Percentiles rank a stretch among this genome's conserved stretches.
phyloP scores from a whole-genome alignment of 1,284 basidiomycete species.

The Ustilago hordei region DNA sequence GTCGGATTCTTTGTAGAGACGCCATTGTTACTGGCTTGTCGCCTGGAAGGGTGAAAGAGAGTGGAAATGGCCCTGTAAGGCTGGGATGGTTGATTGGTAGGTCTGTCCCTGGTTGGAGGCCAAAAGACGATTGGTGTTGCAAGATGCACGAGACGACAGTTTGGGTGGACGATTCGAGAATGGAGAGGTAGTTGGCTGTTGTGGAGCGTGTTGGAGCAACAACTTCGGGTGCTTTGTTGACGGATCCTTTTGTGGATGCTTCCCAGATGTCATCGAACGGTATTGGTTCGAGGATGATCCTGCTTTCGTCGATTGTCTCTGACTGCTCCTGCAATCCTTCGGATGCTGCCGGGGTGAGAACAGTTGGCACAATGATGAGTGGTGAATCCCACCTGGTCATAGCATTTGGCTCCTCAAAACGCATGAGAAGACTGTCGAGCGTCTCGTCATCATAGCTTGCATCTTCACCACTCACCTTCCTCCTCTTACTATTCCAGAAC shows the following conservation, averaged over 20 bases:
- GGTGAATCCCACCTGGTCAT: slow-evolving; percentile 98
- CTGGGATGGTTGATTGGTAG: slow-evolving; percentile 30
- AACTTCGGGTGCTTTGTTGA: slow-evolving; percentile 87
- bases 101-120: slow-evolving; percentile 31
- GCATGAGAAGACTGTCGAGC: slow-evolving; percentile 88
- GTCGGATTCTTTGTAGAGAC: slow-evolving; percentile 57
- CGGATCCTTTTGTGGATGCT: slow-evolving; percentile 80
- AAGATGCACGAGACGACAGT: slow-evolving; percentile 57
- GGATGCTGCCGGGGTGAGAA: neutral
- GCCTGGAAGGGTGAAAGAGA: slow-evolving; percentile 44
- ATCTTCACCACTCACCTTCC: slow-evolving; percentile 69
- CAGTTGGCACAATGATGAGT: slow-evolving; percentile 79
- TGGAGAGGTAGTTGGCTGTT: slow-evolving; percentile 70
- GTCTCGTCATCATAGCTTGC: slow-evolving; percentile 78
- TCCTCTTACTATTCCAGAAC: slow-evolving; percentile 78
- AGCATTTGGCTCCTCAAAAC: slow-evolving; percentile 95
- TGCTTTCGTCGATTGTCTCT: slow-evolving; percentile 76
- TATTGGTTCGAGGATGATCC: slow-evolving; percentile 70
- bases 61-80: slow-evolving; percentile 17
- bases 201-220: slow-evolving; percentile 74
- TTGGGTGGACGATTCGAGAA: slow-evolving; percentile 67
- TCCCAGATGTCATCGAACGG: slow-evolving; percentile 83
- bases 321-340: neutral
- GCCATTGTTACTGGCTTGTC: slow-evolving; percentile 42
- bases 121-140: slow-evolving; percentile 35